Percentiles rank a stretch among this genome's conserved stretches.
phyloP scores from a whole-genome alignment of 2,329 filamentous ascomycete species.

The Talaromyces sp. region DNA sequence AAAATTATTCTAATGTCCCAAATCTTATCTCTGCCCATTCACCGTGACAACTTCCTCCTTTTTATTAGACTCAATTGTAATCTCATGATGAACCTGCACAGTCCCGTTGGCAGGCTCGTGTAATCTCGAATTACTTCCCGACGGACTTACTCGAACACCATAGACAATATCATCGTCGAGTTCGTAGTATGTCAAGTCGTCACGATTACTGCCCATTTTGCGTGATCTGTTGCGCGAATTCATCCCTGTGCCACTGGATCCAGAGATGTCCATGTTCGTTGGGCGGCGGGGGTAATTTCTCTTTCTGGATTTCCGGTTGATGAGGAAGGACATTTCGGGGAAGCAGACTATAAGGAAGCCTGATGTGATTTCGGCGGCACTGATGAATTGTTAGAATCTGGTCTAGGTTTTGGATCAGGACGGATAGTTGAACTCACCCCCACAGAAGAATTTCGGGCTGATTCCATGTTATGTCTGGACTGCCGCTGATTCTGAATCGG shows the following conservation, averaged over 20 bases:
- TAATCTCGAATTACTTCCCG: constrained; percentile 15
- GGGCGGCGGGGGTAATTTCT: constrained; percentile 9
- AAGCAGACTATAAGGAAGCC: constrained; percentile 18
- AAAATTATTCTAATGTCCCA: background rate
- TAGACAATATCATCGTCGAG: constrained; percentile 18
- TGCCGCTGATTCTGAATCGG: constrained; percentile 13
- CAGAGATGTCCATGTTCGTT: background rate
- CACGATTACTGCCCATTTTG: constrained; percentile 13
- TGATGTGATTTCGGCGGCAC: constrained; percentile 14
- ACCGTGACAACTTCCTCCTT: constrained; percentile 14
- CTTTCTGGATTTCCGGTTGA: constrained; percentile 11
- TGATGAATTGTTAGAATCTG: background rate
- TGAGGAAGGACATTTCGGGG: constrained; percentile 17
- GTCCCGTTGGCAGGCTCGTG: constrained; percentile 18
- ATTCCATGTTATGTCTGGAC: constrained; percentile 17
- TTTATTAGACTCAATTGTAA: constrained; percentile 16
- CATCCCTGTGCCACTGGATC: background rate
- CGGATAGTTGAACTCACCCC: constrained; percentile 1
- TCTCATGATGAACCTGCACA: constrained; percentile 19
- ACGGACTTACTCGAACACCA: constrained; percentile 16
- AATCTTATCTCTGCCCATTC: background rate
- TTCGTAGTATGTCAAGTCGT: constrained; percentile 15
- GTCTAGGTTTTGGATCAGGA: background rate
- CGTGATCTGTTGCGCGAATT: constrained; percentile 14
- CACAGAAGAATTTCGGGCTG: constrained; percentile 18